Conservation (phyloP, 2,329 filamentous ascomycete genomes). For the Aspergillus quadrilineatus region DNA sequence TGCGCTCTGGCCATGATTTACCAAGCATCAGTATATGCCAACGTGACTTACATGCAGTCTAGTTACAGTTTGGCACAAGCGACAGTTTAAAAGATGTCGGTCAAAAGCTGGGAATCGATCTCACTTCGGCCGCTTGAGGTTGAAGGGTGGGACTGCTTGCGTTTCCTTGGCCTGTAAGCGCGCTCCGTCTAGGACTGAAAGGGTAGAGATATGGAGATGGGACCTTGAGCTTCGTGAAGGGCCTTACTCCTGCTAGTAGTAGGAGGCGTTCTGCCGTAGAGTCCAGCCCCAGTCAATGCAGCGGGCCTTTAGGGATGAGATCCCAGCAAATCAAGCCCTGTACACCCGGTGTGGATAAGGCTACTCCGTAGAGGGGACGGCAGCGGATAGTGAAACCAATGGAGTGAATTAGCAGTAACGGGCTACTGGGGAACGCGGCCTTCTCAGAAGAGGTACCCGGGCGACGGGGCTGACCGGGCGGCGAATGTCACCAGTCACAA, state of each 20-base stretch:
- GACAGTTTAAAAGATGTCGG: not conserved
- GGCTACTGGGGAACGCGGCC: conserved; percentile 4
- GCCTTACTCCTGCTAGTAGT: not conserved
- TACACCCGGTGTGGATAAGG: conserved; percentile 14
- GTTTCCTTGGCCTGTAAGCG: conserved; percentile 6
- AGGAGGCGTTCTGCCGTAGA: not conserved
- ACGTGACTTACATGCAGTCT: conserved; percentile 2
- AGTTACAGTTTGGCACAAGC: not conserved
- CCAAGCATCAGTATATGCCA: conserved; percentile 1
- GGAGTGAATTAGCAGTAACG: not conserved
- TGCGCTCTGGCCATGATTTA: not conserved
- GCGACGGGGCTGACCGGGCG: not conserved
- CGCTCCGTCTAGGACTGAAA: conserved; percentile 5
- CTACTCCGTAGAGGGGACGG: conserved; percentile 1
- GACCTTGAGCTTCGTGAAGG: not conserved
- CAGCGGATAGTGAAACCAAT: conserved; percentile 8
- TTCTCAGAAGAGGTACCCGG: conserved; percentile 12
- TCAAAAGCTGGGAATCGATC: conserved; percentile 3
- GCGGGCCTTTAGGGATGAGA: conserved; percentile 4
- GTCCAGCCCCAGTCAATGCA: conserved; percentile 5
- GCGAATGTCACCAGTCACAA: not conserved
- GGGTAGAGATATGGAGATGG: conserved; percentile 14
- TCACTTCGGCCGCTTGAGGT: not conserved
- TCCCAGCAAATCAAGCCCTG: conserved; percentile 16
- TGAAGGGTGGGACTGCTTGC: not conserved